Evolutionary conservation across 2,329 filamentous ascomycete species (phyloP).

Genomic region (Colletotrichum shisoi): DNA sequence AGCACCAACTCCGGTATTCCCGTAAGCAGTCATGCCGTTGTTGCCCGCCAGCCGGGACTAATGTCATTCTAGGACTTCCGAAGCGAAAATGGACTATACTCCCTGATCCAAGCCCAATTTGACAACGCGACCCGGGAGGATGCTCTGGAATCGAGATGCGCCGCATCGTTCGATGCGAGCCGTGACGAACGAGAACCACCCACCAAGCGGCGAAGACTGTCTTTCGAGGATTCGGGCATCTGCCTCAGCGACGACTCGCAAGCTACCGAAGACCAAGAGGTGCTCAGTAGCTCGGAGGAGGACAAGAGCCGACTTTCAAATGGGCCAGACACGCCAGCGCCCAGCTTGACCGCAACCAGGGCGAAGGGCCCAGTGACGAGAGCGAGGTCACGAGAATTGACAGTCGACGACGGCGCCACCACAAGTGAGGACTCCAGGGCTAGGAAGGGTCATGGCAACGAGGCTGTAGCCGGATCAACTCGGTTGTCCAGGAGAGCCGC

Average conservation of each 20-base stretch:
- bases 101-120: constrained; percentile 73
- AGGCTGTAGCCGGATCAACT: not conserved
- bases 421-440: no score
- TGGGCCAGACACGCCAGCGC: not conserved
- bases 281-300: not conserved
- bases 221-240: constrained; percentile 40
- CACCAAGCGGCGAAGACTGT: constrained; percentile 49
- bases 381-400: constrained; percentile 7
- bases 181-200: constrained; percentile 41
- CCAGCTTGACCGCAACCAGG: not conserved
- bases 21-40: constrained; percentile 54
- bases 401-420: not conserved
- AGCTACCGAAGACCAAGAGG: not conserved
- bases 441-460: not conserved
- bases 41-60: constrained; percentile 36
- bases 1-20: constrained; percentile 80
- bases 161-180: constrained; percentile 30
- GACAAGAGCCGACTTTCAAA: not conserved
- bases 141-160: not conserved
- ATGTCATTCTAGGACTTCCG: constrained; percentile 67
- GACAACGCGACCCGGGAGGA: constrained; percentile 57
- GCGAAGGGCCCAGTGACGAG: constrained; percentile 3
- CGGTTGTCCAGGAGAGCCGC: constrained; percentile 18
- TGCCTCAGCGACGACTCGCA: constrained; percentile 31
- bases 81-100: constrained; percentile 75